These are phyloP conservation scores for Debaryomyces coudertii DNA, from an alignment of 1,139 yeast genomes.

Conservation along the genomic window DNA sequence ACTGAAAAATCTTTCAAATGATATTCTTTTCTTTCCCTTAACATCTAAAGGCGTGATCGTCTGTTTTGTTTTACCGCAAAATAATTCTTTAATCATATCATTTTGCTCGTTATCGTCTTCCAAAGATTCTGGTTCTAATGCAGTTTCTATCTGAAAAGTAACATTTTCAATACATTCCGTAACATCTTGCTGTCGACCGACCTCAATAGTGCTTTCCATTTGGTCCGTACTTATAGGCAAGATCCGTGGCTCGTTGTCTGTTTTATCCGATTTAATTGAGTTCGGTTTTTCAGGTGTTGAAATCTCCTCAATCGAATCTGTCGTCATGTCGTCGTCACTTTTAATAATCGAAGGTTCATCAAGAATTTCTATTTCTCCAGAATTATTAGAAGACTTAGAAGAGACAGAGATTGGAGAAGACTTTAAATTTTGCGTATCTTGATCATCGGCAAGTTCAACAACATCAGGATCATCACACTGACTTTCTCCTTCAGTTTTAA, in stretches of 20 bases:
- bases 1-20: slow-evolving; percentile 77
- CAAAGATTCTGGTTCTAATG: slow-evolving; percentile 65
- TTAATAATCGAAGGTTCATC: slow-evolving; percentile 8
- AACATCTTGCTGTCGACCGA: slow-evolving; percentile 95
- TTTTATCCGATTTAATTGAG: not conserved
- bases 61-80: slow-evolving; percentile 67
- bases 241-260: slow-evolving; percentile 19
- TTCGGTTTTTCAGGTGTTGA: slow-evolving; percentile 8
- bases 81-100: slow-evolving; percentile 76
- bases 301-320: slow-evolving; percentile 12
- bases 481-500: slow-evolving; percentile 29
- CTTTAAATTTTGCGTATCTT: slow-evolving; percentile 15
- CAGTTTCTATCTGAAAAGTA: slow-evolving; percentile 90
- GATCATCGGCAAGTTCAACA: slow-evolving; percentile 13
- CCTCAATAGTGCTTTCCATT: slow-evolving; percentile 70
- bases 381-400: slow-evolving; percentile 1
- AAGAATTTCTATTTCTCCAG: slow-evolving; percentile 17
- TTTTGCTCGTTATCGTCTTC: slow-evolving; percentile 81
- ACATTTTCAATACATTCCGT: slow-evolving; percentile 97
- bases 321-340: slow-evolving; percentile 5
- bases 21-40: slow-evolving; percentile 61
- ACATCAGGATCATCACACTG: slow-evolving; percentile 14
- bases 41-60: slow-evolving; percentile 40
- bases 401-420: slow-evolving; percentile 16
- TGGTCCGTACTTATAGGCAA: slow-evolving; percentile 60